Base-by-base conservation (phyloP, 768 basidiomycete species). In the Russula sp. region DNA sequence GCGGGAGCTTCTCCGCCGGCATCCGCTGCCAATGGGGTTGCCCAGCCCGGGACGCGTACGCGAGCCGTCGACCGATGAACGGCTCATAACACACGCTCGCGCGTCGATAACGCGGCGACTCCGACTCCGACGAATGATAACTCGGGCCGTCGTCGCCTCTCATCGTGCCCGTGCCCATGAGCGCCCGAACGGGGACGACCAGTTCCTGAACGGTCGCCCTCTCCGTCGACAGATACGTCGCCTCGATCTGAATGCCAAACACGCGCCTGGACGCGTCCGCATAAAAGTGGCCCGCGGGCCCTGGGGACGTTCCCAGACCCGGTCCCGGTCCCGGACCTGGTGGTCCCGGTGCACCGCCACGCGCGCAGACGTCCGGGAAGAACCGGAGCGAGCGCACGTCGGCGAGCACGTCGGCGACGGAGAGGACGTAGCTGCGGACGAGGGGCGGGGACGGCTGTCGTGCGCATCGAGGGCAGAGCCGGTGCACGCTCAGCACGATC, bases 281-380 rank as follows among this genome's bases (percentile, higher is more conserved):
- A 29, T 49, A 58, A 14, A 58, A 58, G 47, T 58, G 47, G 7
- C 57, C 57, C 1, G 56, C 36, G n/a, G 56, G 32, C n/a, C n/a
- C 25, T 1, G 25, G 25, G 25, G 25, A 29, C 25, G 25, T 29
- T 29, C 25, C n/a, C n/a, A n/a, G n/a, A n/a, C n/a, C n/a, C n/a
- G n/a, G n/a, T n/a, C n/a, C n/a, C n/a, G n/a, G n/a, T n/a, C n/a
- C n/a, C n/a, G n/a, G n/a, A n/a, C n/a, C n/a, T n/a, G n/a, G n/a
- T n/a, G n/a, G n/a, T n/a, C n/a, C 25, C 25, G 25, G 25, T 2
- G 47, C 57, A 7, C 57, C 57, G 36, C 39, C 25, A 13, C 38
- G 57, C 14, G 47, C 57, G 38, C 38, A 41, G 38, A 58, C 57
- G 29, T 58, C 57, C 1, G 57, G 47, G 57, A 58, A 58, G 38